These are phyloP conservation scores for Chalaropsis thielavioides DNA, from an alignment of 2,329 filamentous ascomycete genomes.

Conservation along the genomic window DNA sequence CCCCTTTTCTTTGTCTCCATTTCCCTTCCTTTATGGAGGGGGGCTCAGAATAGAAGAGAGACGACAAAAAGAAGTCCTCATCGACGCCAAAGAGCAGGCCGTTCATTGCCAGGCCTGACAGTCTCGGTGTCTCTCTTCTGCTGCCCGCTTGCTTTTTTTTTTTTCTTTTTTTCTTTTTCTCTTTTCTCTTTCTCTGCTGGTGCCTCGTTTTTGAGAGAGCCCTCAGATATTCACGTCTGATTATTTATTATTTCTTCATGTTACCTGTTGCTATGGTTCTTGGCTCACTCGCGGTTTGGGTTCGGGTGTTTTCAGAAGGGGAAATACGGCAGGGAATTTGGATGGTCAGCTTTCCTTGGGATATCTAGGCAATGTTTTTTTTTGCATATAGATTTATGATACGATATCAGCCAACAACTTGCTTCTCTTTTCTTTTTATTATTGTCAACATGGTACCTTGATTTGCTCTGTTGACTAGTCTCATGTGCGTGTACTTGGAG, in stretches of 20 bases:
- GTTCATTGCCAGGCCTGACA: not conserved
- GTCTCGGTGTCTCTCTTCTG: conserved; percentile 1
- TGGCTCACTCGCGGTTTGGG: not conserved
- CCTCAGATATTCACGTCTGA: not conserved
- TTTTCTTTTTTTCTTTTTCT: not conserved
- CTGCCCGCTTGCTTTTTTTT: not conserved
- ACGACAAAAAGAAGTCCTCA: not conserved
- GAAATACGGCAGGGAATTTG: conserved; percentile 1
- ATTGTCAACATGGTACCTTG: too few species aligned
- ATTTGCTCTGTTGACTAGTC: not conserved
- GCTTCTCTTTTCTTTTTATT: not conserved
- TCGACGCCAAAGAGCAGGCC: not conserved
- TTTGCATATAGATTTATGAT: conserved; percentile 12
- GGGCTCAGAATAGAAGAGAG: not conserved
- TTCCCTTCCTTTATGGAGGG: not conserved
- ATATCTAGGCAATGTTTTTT: conserved; percentile 4
- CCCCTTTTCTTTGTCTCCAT: not conserved
- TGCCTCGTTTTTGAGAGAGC: not conserved
- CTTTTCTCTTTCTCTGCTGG: not conserved
- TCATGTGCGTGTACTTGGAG: not conserved
- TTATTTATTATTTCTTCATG: not conserved
- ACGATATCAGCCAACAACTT: conserved; percentile 5
- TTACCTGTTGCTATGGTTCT: not conserved
- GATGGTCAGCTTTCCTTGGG: not conserved
- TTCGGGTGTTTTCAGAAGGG: not conserved